Conservation (phyloP, 352 stramenopile genomes). For the Hyaloperonospora arabidopsidis region DNA sequence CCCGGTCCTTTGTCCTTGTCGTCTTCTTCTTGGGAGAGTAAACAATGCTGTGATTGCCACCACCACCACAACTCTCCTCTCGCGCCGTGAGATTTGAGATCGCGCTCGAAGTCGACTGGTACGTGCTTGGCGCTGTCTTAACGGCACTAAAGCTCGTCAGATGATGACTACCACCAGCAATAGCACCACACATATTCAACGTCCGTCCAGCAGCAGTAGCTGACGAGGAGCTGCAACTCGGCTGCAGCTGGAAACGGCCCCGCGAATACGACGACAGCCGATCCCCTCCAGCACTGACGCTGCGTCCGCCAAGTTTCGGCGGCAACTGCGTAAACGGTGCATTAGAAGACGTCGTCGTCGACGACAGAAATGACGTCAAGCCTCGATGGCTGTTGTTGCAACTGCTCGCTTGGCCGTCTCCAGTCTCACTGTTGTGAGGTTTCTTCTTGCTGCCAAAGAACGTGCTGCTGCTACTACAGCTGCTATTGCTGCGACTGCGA, state of each 20-base stretch:
- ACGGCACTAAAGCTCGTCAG: constrained; percentile 15
- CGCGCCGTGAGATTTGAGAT: constrained; percentile 12
- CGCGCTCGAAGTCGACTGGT: constrained; percentile 19
- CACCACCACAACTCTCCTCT: neutral
- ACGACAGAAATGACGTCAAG: constrained; percentile 4
- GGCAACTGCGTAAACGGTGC: constrained; percentile 15
- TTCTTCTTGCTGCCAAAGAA: constrained; percentile 17
- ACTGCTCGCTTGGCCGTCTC: neutral
- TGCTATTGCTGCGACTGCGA: neutral
- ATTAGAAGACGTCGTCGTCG: too few relatives aligned
- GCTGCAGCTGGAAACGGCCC: constrained; percentile 11
- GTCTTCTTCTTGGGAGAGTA: constrained; percentile 29
- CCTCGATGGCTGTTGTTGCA: neutral
- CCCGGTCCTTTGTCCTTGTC: constrained; percentile 30
- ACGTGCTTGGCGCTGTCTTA: constrained; percentile 17
- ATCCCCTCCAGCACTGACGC: constrained; percentile 23
- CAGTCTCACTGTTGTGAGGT: too few relatives aligned
- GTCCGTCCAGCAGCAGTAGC: too few relatives aligned
- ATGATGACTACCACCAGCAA: constrained; percentile 7
- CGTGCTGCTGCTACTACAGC: constrained; percentile 11
- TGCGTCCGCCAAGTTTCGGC: constrained; percentile 25
- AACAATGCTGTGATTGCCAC: neutral
- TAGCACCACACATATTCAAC: too few relatives aligned
- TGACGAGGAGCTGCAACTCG: neutral
- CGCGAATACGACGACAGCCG: constrained; percentile 1